Base-by-base conservation (phyloP, 139 green algal genomes). In the Ettlia oleoabundans region DNA sequence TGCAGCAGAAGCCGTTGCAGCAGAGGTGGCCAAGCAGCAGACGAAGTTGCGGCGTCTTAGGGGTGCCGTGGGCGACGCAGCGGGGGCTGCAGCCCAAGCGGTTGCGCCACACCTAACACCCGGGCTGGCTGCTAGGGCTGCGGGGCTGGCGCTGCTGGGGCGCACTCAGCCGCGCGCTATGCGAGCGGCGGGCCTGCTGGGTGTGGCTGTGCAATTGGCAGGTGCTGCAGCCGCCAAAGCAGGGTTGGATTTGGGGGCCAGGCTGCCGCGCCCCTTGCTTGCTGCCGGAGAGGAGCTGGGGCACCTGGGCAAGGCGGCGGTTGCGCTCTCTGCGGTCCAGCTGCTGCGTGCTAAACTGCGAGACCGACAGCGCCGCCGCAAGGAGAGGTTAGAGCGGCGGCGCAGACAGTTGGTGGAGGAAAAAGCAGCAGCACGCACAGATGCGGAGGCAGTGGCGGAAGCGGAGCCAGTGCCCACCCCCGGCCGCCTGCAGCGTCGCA, bases 111-210 rank as follows among this genome's bases (percentile, higher is more conserved):
- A 83, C 51, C 22, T 70, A 5, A 83, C 65, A 13, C 41, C 78
- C 0, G 66, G 65, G 3, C 51, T 83, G 28, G 78, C 78, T 15
- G 78, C 37, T 9, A 43, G 78, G 28, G 65, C 66, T 0, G 37
- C 63, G 5, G 65, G 47, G 4, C 67, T 86, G 82, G 38, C 78
- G 42, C 3, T 72, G 43, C 76, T 86, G 73, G 19, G 33, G 7
- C 42, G 55, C 2, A 15, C 61, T 1, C 8, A 76, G 43, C 76
- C 76, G 4, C 10, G 21, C 4, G 22, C 52, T 15, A 73, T 30
- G 1, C 26, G 42, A 13, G 62, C 30, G 8, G 42, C 38, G 19
- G 22, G 73, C 2, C 19, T 41, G 37, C 30, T 76, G 19, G 33
- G 58, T 15, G 7, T 76, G 18, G 71, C 76, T 2, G 41, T 43